Evolutionary conservation across 2,329 filamentous ascomycete genomes (phyloP).

Genomic region (Zymoseptoria crescenta): DNA sequence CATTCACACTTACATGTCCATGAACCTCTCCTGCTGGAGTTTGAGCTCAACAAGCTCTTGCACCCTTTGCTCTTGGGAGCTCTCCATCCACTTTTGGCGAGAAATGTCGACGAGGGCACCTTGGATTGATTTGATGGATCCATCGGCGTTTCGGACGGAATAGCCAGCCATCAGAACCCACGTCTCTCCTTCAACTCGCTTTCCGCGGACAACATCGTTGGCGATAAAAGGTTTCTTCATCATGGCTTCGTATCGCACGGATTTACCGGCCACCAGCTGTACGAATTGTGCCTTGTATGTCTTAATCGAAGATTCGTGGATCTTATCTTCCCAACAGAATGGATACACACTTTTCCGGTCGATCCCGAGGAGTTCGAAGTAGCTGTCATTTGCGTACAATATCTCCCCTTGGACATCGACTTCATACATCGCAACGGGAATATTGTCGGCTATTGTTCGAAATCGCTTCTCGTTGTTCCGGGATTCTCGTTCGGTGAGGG

Average conservation of each 20-base stretch:
- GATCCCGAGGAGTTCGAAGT: constrained; percentile 26
- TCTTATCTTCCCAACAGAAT: constrained; percentile 6
- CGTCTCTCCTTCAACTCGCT: constrained; percentile 11
- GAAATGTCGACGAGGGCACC: constrained; percentile 35
- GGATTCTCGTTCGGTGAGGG: constrained; percentile 16
- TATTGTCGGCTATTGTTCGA: constrained; percentile 31
- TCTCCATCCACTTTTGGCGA: constrained; percentile 32
- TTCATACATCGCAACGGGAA: constrained; percentile 34
- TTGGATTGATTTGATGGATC: constrained; percentile 27
- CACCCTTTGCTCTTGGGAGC: constrained; percentile 31
- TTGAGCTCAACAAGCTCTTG: constrained; percentile 32
- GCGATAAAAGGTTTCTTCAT: constrained; percentile 10
- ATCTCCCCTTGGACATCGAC: constrained; percentile 27
- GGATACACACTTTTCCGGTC: constrained; percentile 8
- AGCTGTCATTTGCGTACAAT: constrained; percentile 33
- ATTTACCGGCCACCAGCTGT: constrained; percentile 12
- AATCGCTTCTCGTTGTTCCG: constrained; percentile 28
- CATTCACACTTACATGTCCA: constrained; percentile 14
- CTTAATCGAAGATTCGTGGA: constrained; percentile 4
- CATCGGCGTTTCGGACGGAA: constrained; percentile 4
- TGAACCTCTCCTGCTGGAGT: constrained; percentile 26
- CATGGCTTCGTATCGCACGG: constrained; percentile 27
- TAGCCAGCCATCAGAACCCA: constrained; percentile 17
- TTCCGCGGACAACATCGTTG: constrained; percentile 9
- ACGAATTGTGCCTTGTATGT: constrained; percentile 13